Conservation (phyloP, 345 rosid genomes). For the Geranium brycei region DNA sequence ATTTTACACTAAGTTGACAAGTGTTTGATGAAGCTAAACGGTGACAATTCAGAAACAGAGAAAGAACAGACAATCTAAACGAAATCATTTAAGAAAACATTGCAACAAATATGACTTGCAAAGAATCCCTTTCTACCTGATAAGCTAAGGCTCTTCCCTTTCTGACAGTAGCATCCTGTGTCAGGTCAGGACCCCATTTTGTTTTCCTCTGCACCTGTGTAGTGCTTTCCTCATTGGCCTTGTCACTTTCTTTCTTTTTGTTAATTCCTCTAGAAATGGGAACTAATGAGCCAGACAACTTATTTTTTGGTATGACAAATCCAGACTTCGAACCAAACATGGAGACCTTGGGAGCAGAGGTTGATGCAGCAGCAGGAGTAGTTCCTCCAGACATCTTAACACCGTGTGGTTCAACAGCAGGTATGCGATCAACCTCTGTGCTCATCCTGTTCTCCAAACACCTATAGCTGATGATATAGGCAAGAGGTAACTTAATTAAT, state of each 20-base stretch:
- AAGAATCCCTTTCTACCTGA: slow-evolving; percentile 44
- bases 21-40: neutral
- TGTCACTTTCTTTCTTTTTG: slow-evolving; percentile 24
- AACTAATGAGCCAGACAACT: slow-evolving; percentile 69
- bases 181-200: slow-evolving; percentile 74
- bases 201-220: slow-evolving; percentile 56
- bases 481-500: neutral
- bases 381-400: slow-evolving; percentile 29
- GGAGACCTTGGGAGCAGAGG: slow-evolving; percentile 43
- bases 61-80: too few relatives aligned
- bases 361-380: slow-evolving; percentile 21
- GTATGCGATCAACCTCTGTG: slow-evolving; percentile 19
- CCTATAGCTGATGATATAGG: neutral
- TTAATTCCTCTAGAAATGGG: slow-evolving; percentile 53
- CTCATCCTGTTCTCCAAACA: slow-evolving; percentile 11
- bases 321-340: slow-evolving; percentile 70
- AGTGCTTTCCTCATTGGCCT: slow-evolving; percentile 23
- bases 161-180: slow-evolving; percentile 50
- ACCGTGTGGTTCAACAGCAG: slow-evolving; percentile 15
- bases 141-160: slow-evolving; percentile 58
- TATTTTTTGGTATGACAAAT: slow-evolving; percentile 87
- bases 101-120: neutral
- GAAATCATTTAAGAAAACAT: too few relatives aligned
- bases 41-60: neutral
- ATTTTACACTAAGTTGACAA: neutral